Conservation (phyloP, 2,329 filamentous ascomycete species). For the Polychaeton citri region DNA sequence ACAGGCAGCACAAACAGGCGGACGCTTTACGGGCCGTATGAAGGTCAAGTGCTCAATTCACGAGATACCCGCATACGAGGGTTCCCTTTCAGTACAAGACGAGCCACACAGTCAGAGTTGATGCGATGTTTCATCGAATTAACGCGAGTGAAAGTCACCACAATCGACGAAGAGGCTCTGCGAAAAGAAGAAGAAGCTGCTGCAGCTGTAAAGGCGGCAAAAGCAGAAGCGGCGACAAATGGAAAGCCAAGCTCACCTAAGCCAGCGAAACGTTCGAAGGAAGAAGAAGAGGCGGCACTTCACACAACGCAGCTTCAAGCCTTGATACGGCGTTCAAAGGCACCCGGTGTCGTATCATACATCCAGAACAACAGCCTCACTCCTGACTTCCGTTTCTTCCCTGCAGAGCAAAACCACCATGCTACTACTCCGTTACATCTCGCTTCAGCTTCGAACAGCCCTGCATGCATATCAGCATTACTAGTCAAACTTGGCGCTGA, state of each 20-base stretch:
- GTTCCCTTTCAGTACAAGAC: constrained; percentile 84
- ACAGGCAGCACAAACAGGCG: constrained; percentile 75
- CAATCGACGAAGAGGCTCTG: constrained; percentile 55
- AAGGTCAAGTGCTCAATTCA: constrained; percentile 66
- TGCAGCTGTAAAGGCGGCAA: constrained; percentile 31
- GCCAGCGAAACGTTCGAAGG: constrained; percentile 58
- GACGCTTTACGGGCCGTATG: constrained; percentile 83
- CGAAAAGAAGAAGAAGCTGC: constrained; percentile 31
- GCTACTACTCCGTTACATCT: constrained; percentile 76
- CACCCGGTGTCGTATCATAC: constrained; percentile 76
- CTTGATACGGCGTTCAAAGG: constrained; percentile 76
- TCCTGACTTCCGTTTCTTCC: constrained; percentile 62
- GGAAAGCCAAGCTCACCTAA: constrained; percentile 31
- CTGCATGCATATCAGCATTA: constrained; percentile 64
- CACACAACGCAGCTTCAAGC: constrained; percentile 85
- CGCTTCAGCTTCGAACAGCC: constrained; percentile 66
- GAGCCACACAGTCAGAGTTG: constrained; percentile 85
- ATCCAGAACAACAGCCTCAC: constrained; percentile 61
- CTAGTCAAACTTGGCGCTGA: constrained; percentile 62
- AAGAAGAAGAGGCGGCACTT: constrained; percentile 67
- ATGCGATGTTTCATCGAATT: constrained; percentile 92
- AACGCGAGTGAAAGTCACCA: constrained; percentile 73
- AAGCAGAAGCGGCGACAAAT: constrained; percentile 16
- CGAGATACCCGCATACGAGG: constrained; percentile 71
- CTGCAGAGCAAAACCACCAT: constrained; percentile 59